A percentile compares a stretch with the other conserved stretches of the same genome.
Conservation (phyloP, 2,329 filamentous ascomycete species). For the Paracoccidioides lutzii region DNA sequence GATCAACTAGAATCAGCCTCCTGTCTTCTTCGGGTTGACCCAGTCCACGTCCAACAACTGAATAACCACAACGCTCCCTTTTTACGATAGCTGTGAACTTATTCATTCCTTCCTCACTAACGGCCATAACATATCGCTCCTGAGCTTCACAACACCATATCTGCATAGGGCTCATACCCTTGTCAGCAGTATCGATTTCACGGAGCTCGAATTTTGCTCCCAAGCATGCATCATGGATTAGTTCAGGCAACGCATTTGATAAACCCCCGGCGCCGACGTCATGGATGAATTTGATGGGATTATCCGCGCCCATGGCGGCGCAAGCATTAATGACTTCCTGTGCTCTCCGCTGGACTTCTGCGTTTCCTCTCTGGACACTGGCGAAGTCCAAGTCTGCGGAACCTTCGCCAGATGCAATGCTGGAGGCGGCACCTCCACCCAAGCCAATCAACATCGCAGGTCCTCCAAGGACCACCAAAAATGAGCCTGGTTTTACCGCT, state of each 20-base stretch:
- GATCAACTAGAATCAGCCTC: constrained; percentile 66
- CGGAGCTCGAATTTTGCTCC: constrained; percentile 91
- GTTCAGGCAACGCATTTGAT: constrained; percentile 71
- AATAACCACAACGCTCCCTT: constrained; percentile 84
- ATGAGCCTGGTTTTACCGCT: constrained; percentile 73
- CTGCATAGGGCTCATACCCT: constrained; percentile 84
- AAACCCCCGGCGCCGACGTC: constrained; percentile 91
- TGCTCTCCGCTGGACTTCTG: constrained; percentile 85
- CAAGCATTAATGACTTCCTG: constrained; percentile 98
- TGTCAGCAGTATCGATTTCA: constrained; percentile 80
- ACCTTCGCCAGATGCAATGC: constrained; percentile 73
- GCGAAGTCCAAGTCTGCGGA: constrained; percentile 92
- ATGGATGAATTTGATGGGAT: constrained; percentile 92
- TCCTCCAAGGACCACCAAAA: constrained; percentile 83
- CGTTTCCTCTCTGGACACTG: constrained; percentile 92
- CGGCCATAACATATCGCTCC: constrained; percentile 84
- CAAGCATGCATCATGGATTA: constrained; percentile 82
- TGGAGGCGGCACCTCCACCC: constrained; percentile 88
- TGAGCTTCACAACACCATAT: constrained; percentile 98
- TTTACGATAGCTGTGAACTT: constrained; percentile 54
- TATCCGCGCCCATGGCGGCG: constrained; percentile 66
- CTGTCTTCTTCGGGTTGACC: constrained; percentile 52
- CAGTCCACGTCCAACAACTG: constrained; percentile 69
- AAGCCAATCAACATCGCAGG: constrained; percentile 97
- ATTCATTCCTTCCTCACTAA: constrained; percentile 69